Evolutionary conservation across 2,329 filamentous ascomycete genomes (phyloP).

Genomic region (Paraphoma chrysanthemicola): DNA sequence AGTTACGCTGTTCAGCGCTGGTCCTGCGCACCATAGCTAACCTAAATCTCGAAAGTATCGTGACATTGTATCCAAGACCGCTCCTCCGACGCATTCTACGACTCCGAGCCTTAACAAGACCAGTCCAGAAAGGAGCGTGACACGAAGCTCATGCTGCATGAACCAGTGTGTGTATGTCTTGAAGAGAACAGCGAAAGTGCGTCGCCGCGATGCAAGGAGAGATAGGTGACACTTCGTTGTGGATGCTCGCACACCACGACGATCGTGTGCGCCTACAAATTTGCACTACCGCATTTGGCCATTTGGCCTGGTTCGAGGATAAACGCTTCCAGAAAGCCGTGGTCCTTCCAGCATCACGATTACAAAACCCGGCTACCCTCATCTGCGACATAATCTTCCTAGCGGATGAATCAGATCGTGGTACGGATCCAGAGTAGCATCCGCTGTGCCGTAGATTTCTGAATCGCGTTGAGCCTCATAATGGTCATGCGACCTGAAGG

Average conservation of each 20-base stretch:
- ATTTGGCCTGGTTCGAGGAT: slow-evolving; percentile 14
- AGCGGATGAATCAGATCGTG: slow-evolving; percentile 17
- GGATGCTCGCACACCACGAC: not conserved
- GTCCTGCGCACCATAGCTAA: too few relatives aligned
- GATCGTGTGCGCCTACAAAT: not conserved
- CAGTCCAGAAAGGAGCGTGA: too few relatives aligned
- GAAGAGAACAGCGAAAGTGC: too few relatives aligned
- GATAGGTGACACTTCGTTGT: too few relatives aligned
- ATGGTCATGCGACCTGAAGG: slow-evolving; percentile 26
- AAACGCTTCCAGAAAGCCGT: not conserved
- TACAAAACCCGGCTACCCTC: slow-evolving; percentile 5
- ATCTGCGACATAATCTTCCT: slow-evolving; percentile 25
- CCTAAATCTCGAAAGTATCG: too few relatives aligned
- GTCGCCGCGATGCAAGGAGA: too few relatives aligned
- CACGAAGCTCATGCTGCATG: too few relatives aligned
- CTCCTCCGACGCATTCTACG: too few relatives aligned
- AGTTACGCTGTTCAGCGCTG: too few relatives aligned
- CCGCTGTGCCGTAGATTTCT: slow-evolving; percentile 12
- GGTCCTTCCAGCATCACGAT: not conserved
- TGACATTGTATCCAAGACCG: too few relatives aligned
- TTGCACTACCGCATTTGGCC: slow-evolving; percentile 16
- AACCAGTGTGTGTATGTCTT: too few relatives aligned
- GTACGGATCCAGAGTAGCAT: slow-evolving; percentile 18
- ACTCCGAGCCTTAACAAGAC: too few relatives aligned
- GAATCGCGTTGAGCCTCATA: slow-evolving; percentile 16